Evolutionary conservation across 1,284 basidiomycete species (phyloP), one percentile per base, ranked within the genome.

Genomic region (Coriolopsis trogii): DNA sequence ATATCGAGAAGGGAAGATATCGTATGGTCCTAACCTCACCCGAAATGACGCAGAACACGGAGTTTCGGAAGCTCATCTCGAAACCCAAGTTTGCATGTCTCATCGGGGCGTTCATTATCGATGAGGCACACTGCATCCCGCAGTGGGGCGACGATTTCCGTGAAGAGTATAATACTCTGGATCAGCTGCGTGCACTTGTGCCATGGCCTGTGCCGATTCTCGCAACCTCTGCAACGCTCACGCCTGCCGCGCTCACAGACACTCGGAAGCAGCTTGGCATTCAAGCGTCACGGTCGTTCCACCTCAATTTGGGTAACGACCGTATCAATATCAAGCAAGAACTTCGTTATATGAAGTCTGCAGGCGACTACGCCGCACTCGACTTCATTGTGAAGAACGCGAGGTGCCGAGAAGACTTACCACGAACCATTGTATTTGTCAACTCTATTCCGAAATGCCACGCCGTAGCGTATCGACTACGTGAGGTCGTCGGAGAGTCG

Each of bases 281-380:
- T n/a, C 15, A 34, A 13, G 3, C 24, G 1, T 4, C 2, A 7
- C 8, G n/a, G 1, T 24, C 39, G 1, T 46, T 41, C 36, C 31
- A 31, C 21, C 34, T 56, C 10, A 51, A 56, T 31, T 42, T 56
- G 1, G 54, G 54, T 0, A 56, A 56, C 33, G 43, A 56, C 31
- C 41, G 43, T 12, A 10, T 30, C 3, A 56, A 53, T 13, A 46
- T 53, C 25, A 41, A 25, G 12, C 37, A 20, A 6, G 18, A 33
- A 9, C n/a, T 69, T 72, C 6, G 41, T 69, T 0, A 64, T 71
- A 49, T 53, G 41, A 28, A 33, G 24, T 18, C 30, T 1, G 37
- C 13, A 4, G 24, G 33, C 23, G 41, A 44, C 7, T 33, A 29
- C 28, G 37, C 24, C 5, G 18, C 34, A 2, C 41, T 50, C n/a